These are phyloP conservation scores for Termitomyces eurrhizus DNA, from an alignment of 768 basidiomycete genomes.

Conservation along the genomic window DNA sequence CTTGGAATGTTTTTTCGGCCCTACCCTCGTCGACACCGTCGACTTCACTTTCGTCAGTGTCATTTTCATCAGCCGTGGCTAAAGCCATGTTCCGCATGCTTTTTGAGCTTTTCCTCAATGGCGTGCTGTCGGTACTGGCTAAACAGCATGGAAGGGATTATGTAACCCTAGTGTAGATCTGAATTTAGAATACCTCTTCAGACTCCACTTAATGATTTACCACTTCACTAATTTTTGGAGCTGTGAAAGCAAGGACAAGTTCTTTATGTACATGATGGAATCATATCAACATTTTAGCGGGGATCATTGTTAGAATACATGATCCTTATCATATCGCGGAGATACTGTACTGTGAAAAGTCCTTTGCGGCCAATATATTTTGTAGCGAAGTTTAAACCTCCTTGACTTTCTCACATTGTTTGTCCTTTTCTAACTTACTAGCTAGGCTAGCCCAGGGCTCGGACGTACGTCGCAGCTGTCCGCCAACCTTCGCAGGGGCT, in stretches of 20 bases:
- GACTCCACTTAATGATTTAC: too few species aligned
- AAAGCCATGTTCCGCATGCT: not conserved
- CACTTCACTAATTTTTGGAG: too few species aligned
- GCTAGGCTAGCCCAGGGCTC: not conserved
- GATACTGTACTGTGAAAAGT: too few species aligned
- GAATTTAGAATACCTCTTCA: too few species aligned
- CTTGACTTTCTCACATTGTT: not conserved
- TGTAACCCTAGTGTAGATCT: too few species aligned
- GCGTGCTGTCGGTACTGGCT: constrained; percentile 37
- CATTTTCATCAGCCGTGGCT: not conserved
- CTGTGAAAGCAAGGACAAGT: too few species aligned
- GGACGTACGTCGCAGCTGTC: constrained; percentile 25
- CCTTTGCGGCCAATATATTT: not conserved
- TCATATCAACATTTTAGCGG: too few species aligned
- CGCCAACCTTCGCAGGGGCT: constrained; percentile 24
- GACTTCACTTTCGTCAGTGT: not conserved
- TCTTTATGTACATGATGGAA: too few species aligned
- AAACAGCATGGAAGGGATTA: too few species aligned
- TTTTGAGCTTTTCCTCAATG: constrained; percentile 39
- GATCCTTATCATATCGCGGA: too few species aligned
- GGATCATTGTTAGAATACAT: too few species aligned
- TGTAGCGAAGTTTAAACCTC: not conserved
- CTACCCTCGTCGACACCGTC: not conserved
- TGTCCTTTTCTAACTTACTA: not conserved
- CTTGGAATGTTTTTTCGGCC: not conserved